phyloP scores from a whole-genome alignment of 768 basidiomycete genomes.

The Amanita muscaria region DNA sequence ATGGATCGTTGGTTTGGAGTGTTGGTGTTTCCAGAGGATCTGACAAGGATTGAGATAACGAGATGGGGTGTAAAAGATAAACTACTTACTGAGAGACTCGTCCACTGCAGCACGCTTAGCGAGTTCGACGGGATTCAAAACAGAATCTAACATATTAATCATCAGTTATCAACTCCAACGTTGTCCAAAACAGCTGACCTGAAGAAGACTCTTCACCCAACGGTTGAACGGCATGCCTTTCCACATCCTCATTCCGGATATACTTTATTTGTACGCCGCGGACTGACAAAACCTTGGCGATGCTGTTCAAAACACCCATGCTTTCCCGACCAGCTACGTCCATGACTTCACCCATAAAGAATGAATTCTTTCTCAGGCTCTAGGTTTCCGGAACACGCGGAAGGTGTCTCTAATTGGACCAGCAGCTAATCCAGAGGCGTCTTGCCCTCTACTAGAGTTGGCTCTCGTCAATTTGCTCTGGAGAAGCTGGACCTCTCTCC shows the following conservation, averaged over 20 bases:
- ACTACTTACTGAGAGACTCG: constrained; percentile 5
- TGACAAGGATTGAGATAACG: neutral
- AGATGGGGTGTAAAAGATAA: neutral
- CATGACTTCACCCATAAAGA: constrained; percentile 2
- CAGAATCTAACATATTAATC: neutral
- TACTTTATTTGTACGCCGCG: constrained; percentile 1
- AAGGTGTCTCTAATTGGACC: neutral
- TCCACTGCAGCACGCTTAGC: constrained; percentile 2
- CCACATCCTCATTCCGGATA: neutral
- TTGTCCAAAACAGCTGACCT: neutral
- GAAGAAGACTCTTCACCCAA: neutral
- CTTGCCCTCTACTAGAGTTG: neutral
- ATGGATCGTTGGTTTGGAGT: constrained; percentile 13
- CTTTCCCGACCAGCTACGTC: constrained; percentile 2
- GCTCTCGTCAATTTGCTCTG: neutral
- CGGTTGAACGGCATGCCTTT: neutral
- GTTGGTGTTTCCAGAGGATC: constrained; percentile 3
- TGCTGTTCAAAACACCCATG: constrained; percentile 2
- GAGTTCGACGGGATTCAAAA: constrained; percentile 1
- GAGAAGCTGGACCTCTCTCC: neutral
- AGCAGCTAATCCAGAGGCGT: constrained; percentile 2
- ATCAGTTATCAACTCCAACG: neutral
- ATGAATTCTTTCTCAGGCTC: neutral
- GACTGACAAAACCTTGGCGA: neutral
- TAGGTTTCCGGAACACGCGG: neutral